Evolutionary conservation across 2,329 filamentous ascomycete genomes (phyloP), one percentile per base, ranked within the genome.

Genomic region (Thielaviopsis euricoi): DNA sequence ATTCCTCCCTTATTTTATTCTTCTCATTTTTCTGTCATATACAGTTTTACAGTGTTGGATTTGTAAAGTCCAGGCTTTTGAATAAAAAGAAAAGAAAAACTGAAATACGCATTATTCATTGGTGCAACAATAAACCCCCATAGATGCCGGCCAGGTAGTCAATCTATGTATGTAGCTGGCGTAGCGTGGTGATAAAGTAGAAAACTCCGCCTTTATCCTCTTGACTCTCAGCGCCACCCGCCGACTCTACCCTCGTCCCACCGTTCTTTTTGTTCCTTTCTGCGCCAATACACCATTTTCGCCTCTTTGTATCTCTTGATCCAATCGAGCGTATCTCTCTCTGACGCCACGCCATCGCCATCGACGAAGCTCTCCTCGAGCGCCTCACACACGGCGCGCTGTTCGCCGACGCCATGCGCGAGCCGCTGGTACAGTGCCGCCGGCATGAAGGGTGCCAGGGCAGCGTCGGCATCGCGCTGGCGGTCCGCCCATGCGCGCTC

Each of bases 241-340:
- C 91, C 91, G 37, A 97, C 91, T 63, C 91, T 78, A 23, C 91
- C 89, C 71, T 97, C 91, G 68, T 97, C 93, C 93, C 93, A 97
- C 64, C 93, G 79, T 65, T 89, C 86, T 70, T 90, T 95, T 63
- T 88, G 80, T 73, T 97, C 93, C 66, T 85, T 82, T 59, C 93
- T 78, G 57, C 90, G 74, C 66, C 93, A 94, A 61, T 85, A 84
- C 59, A 86, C 73, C 64, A 86, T 86, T 67, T 84, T 87, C 10
- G 86, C 87, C 64, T 91, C 89, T 64, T 89, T 78, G 62, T 95
- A 86, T 65, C 86, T 74, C 65, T 84, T 78, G 21, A 95, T 81
- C 82, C 93, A 97, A 61, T 97, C 91, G 1, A 77, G 75, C 25
- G 86, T 82, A 71, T 97, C 93, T 66, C 87, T 81, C 71, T 95